Evolutionary conservation across 2,329 filamentous ascomycete species (phyloP), one percentile per base, ranked within the genome.

Genomic region (Beauveria scarabaeidicola): DNA sequence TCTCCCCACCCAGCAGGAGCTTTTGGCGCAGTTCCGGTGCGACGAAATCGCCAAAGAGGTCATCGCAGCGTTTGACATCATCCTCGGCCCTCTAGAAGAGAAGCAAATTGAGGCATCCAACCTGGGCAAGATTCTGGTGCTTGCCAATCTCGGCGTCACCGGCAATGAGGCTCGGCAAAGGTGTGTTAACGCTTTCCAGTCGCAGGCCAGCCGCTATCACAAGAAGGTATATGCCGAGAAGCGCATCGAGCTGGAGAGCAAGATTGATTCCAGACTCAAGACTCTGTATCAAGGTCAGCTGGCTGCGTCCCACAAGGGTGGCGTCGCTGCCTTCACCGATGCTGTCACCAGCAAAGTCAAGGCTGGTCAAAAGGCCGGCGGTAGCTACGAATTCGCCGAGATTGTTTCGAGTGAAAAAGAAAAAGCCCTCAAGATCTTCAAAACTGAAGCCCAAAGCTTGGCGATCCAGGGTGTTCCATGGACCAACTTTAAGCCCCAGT

Each of bases 1-100:
- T 74, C 75, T 99, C 61, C 94, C 94, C 3, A 97, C 94, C 0
- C 94, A 99, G 72, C 94, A 99, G 75, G 94, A 99, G 72, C 81
- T 99, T 50, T 81, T 99, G 57, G 94, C 94, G 11, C 94, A 99
- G 72, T 99, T 97, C 77, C 86, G 94, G 65, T 99, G 94, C 73
- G 94, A 99, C 71, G 94, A 99, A 75, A 99, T 99, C 61, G 84
- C 91, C 43, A 83, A 92, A 63, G 93, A 97, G 70, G 94, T 96
- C 13, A 79, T 96, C 60, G 75, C 91, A 46, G 81, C 79, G 2
- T 99, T 99, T 66, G 94, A 99, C 67, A 80, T 86, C 57, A 79
- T 84, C n/a, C 87, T 99, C 62, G 70, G 77, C 9, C 93, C 94
- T 0, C 82, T 97, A 15, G 94, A 99, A 73, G 89, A 94, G 66